Base-by-base conservation (phyloP, 441 rosid genomes). In the Syzygium malaccense region DNA sequence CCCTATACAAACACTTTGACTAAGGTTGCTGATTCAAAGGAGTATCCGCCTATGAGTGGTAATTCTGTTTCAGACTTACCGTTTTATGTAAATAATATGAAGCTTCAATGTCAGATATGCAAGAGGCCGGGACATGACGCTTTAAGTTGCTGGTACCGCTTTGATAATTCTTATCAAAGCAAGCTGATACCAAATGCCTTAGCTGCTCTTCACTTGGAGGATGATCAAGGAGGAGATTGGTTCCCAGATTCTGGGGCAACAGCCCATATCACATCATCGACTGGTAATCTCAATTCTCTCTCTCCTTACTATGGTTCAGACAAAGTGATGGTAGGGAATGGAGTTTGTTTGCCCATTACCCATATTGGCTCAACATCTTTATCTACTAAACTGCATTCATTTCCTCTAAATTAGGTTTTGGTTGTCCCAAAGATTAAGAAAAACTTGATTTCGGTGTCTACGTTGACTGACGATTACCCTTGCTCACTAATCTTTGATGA, bases 21-120 rank as follows among this genome's bases (percentile, higher is more conserved):
- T 64, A 8, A 64, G 75, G 41, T 64, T 30, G 1, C 3, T 64
- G 0, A 64, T 17, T 64, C 41, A 64, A 64, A 64, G 23, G 75
- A 64, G 23, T 30, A 30, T 64, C 18, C 3, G 4, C 75, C 4
- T 30, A 0, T 17, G 5, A 23, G 75, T 64, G 75, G 11, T 64
- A 2, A 30, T 30, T 30, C 1, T 30, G 4, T 12, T 64, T 64
- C 0, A 1, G 1, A 15, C 0, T 15, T 0, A 64, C 3, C 17
- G 1, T 64, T 30, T 64, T 64, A 64, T 64, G 75, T 64, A 23
- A 1, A 64, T 64, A 64, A 64, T 18, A 30, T 0, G 6, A 64
- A 64, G 12, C 75, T 64, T 64, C 37, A 64, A 30, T 30, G 23
- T 64, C 0, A 30, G 0, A 64, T 64, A 30, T 64, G 23, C 41